Evolutionary conservation across 1,284 basidiomycete genomes (phyloP).

Genomic region (Cryptococcus sp.): DNA sequence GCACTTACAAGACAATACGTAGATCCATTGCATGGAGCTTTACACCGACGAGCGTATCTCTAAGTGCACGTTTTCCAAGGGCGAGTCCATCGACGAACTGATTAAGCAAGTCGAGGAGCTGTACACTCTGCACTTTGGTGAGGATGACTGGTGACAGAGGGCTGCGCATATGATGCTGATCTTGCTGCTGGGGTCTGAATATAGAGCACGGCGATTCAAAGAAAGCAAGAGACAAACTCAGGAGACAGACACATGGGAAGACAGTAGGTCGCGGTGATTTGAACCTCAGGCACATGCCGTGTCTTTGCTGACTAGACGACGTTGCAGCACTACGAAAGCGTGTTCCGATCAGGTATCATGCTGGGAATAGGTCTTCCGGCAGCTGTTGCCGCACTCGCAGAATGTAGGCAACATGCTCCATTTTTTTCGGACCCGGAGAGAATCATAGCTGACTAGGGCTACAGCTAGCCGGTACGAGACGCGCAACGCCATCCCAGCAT

Average conservation of each 20-base stretch:
- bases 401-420: slow-evolving; percentile 55
- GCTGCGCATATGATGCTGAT: neutral
- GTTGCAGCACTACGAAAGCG: slow-evolving; percentile 64
- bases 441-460: neutral
- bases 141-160: slow-evolving; percentile 20
- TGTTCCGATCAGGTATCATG: slow-evolving; percentile 69
- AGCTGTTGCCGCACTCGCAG: slow-evolving; percentile 63
- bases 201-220: slow-evolving; percentile 79
- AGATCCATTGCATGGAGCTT: slow-evolving; percentile 57
- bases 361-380: slow-evolving; percentile 79
- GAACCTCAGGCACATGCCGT: neutral
- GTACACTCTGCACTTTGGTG: slow-evolving; percentile 72
- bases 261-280: slow-evolving; percentile 46
- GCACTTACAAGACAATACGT: neutral
- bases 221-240: slow-evolving; percentile 66
- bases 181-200: neutral
- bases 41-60: slow-evolving; percentile 73
- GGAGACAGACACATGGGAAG: slow-evolving; percentile 57
- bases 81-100: slow-evolving; percentile 62
- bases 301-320: neutral
- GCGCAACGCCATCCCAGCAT: slow-evolving; percentile 62
- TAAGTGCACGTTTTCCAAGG: slow-evolving; percentile 52
- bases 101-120: slow-evolving; percentile 69
- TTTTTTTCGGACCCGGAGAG: neutral
- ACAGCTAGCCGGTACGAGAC: slow-evolving; percentile 63